phyloP scores from a whole-genome alignment of 1,139 yeast genomes.

The Hansenula lynferdii region DNA sequence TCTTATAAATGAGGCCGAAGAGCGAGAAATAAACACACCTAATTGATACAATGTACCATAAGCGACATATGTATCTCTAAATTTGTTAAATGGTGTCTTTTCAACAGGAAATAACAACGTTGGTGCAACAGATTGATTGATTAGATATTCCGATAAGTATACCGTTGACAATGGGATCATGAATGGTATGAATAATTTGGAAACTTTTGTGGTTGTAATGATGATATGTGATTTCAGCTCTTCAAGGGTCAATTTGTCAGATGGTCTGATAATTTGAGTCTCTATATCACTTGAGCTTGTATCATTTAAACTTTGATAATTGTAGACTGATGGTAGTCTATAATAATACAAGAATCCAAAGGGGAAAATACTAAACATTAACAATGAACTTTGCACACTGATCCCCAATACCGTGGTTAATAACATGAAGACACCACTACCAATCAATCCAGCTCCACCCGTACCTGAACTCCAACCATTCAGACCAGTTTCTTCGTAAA shows the following conservation, averaged over 20 bases:
- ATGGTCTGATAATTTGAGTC: background rate
- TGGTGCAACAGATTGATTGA: conserved; percentile 90
- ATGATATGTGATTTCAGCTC: conserved; percentile 25
- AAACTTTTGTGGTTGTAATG: conserved; percentile 38
- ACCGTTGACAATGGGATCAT: conserved; percentile 84
- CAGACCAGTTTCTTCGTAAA: conserved; percentile 51
- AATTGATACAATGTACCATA: conserved; percentile 91
- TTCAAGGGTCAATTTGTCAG: too few relatives aligned
- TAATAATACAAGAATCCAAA: conserved; percentile 41
- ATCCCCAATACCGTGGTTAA: conserved; percentile 51
- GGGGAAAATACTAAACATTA: conserved; percentile 45
- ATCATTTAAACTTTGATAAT: too few relatives aligned
- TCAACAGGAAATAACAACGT: conserved; percentile 75
- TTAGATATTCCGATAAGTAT: conserved; percentile 79
- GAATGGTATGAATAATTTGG: conserved; percentile 56
- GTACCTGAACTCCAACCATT: conserved; percentile 94
- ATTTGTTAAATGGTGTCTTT: conserved; percentile 60
- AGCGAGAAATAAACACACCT: conserved; percentile 88
- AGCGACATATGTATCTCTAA: conserved; percentile 85
- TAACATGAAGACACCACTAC: conserved; percentile 56
- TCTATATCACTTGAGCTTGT: conserved; percentile 3
- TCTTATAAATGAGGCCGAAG: conserved; percentile 67
- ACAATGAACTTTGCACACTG: conserved; percentile 38
- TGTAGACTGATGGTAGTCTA: conserved; percentile 14
- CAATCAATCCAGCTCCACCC: conserved; percentile 90